Conservation (phyloP, 768 basidiomycete species). For the Dendrothele bispora region DNA sequence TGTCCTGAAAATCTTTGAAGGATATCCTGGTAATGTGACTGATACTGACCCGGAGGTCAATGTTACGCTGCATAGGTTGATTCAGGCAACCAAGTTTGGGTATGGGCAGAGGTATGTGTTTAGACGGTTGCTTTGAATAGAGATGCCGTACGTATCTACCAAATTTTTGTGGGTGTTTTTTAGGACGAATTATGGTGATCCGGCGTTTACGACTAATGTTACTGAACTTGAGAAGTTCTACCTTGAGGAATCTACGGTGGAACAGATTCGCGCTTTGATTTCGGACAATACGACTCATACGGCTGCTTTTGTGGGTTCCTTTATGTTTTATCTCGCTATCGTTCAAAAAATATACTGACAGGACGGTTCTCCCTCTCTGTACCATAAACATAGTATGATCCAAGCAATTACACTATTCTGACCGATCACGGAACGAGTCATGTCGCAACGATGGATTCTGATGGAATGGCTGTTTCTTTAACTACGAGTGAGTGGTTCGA, state of each 20-base stretch:
- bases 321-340: too few species aligned
- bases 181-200: conserved; percentile 34
- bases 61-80: conserved; percentile 30
- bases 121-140: too few species aligned
- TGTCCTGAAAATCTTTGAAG: conserved; percentile 34
- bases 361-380: too few species aligned
- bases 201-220: conserved; percentile 37
- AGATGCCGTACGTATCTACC: too few species aligned
- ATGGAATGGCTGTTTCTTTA: conserved; percentile 25
- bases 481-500: conserved; percentile 25
- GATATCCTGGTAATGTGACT: conserved; percentile 21
- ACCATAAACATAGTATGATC: conserved; percentile 34
- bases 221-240: conserved; percentile 28
- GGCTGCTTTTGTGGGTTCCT: too few species aligned
- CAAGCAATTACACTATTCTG: conserved; percentile 22
- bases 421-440: conserved; percentile 36
- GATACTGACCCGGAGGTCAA: conserved; percentile 27
- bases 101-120: conserved; percentile 34
- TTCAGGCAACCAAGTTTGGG: conserved; percentile 34
- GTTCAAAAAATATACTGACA: too few species aligned
- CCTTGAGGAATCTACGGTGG: conserved; percentile 24
- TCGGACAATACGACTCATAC: conserved; percentile 28
- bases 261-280: conserved; percentile 24
- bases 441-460: conserved; percentile 31
- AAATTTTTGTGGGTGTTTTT: too few species aligned